Conservation (phyloP, 2,329 filamentous ascomycete species). For the Diaporthe ampelina region DNA sequence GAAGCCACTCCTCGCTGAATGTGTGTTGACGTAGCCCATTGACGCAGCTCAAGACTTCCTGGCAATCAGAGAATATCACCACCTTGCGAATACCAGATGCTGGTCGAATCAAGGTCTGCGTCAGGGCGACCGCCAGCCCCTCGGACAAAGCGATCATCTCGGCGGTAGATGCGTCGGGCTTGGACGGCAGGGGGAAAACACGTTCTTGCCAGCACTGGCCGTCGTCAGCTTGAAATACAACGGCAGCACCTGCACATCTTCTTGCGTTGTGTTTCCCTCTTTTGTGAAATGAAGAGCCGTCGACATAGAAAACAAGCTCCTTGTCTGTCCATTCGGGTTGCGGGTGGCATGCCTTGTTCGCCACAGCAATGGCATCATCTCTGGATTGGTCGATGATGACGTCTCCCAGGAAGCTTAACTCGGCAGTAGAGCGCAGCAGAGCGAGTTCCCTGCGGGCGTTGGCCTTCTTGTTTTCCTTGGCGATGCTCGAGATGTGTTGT, state of each 20-base stretch:
- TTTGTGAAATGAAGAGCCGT: neutral
- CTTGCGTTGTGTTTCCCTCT: neutral
- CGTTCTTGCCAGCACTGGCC: neutral
- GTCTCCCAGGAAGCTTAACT: conserved; percentile 2
- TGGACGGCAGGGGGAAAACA: neutral
- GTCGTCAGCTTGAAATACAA: neutral
- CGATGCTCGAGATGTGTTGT: conserved; percentile 7
- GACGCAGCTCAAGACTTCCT: neutral
- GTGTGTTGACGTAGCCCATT: neutral
- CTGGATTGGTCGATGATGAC: conserved; percentile 1
- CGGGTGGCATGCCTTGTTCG: neutral
- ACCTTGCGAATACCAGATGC: neutral
- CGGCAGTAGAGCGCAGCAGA: neutral
- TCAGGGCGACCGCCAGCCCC: conserved; percentile 9
- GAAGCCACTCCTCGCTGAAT: neutral
- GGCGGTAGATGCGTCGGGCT: neutral
- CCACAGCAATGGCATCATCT: neutral
- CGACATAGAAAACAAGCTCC: neutral
- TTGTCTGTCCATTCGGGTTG: neutral
- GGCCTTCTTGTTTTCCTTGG: neutral
- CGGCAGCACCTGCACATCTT: conserved; percentile 2
- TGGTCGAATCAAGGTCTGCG: neutral
- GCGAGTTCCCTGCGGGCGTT: neutral
- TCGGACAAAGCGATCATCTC: conserved; percentile 3
- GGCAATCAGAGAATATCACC: conserved; percentile 12